Conservation (phyloP, 768 basidiomycete genomes). For the Psilocybe sp. region DNA sequence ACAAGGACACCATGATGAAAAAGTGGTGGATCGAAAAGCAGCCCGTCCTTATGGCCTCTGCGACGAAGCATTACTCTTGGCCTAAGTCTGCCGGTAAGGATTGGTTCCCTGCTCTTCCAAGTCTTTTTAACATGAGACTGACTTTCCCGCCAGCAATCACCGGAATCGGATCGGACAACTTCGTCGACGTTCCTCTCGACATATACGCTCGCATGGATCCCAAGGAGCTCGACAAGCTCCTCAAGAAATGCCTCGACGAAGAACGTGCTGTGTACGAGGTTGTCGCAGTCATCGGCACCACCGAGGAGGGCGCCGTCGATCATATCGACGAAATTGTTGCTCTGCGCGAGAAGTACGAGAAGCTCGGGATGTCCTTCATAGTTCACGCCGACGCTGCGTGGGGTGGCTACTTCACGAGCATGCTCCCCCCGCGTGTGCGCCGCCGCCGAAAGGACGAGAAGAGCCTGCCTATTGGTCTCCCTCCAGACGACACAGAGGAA, state of each 20-base stretch:
- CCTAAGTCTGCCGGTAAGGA: constrained; percentile 40
- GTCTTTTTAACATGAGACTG: background rate
- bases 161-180: constrained; percentile 39
- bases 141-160: constrained; percentile 29
- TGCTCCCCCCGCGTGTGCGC: constrained; percentile 9
- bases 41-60: constrained; percentile 20
- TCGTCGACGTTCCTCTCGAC: constrained; percentile 34
- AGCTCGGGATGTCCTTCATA: constrained; percentile 10
- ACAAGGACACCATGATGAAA: constrained; percentile 28
- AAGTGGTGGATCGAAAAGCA: constrained; percentile 15
- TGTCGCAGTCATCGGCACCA: constrained; percentile 41
- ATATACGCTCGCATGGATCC: constrained; percentile 32
- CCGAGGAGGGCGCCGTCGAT: constrained; percentile 43
- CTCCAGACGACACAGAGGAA: no score
- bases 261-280: constrained; percentile 34
- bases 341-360: constrained; percentile 24
- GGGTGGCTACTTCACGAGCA: constrained; percentile 40
- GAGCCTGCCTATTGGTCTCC: no score
- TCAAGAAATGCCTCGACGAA: constrained; percentile 27
- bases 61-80: constrained; percentile 44
- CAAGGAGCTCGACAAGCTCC: constrained; percentile 17
- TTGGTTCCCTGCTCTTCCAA: background rate
- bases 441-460: no score
- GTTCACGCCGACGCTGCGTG: constrained; percentile 35
- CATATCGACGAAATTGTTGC: constrained; percentile 34